Base-by-base conservation (phyloP, 139 green algal species). In the Micromonas commoda region DNA sequence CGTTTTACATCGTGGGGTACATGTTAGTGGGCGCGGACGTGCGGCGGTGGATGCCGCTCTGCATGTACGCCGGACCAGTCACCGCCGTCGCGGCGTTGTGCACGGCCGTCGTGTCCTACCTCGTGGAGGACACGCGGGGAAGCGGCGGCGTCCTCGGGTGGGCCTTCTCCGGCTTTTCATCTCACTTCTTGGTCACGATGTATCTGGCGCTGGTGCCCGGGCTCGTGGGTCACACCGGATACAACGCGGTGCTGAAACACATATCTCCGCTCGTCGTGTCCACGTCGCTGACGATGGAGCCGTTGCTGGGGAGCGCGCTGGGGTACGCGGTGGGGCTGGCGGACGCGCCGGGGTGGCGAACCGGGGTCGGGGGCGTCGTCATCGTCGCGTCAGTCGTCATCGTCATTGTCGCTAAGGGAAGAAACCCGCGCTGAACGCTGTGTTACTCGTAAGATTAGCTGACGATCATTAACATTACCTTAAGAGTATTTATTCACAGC, bases 281-380 rank as follows among this genome's bases (percentile, higher is more conserved):
- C 0, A 83, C 96, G 21, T 89, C 83, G 0, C 78, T 93, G 45
- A 92, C 90, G 34, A n/a, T 91, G 34, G 92, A 97, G 85, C 89
- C 91, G 0, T 37, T 91, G 23, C 71, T 97, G 1, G 91, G 90
- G 9, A 88, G 81, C 9, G 29, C 90, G 23, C 83, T 97, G 2
- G 92, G 91, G n/a, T 93, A 83, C 82, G 77, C 57, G 2, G 52
- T 86, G 1, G 87, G 87, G 5, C 34, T 93, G 20, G 28, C 63
- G 2, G 2, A 16, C 45, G 45, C 45, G 45, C 45, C 45, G 45
- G 45, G 45, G 45, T 57, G 45, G 45, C 9, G 16, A 16, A 57
- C 45, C 45, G 45, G 9, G 9, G 9, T 57, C 45, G 45, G 45
- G 45, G 45, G 45, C 45, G 45, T 57, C 45, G 45, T 57, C 45